Evolutionary conservation across 2,329 filamentous ascomycete genomes (phyloP).

Genomic region (Fusarium continuum): DNA sequence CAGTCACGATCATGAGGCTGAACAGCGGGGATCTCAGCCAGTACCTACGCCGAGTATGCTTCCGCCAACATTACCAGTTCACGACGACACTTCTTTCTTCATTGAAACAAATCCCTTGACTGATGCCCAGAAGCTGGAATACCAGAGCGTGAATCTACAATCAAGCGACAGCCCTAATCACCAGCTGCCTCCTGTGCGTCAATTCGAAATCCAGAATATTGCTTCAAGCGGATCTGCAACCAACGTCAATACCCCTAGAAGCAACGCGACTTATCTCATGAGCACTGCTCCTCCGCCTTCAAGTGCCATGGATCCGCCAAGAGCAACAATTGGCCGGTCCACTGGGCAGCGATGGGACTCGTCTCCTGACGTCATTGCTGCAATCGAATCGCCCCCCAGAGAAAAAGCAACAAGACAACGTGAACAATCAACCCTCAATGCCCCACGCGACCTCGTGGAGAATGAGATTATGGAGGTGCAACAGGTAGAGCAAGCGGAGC

Average conservation of each 20-base stretch:
- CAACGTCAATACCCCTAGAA: constrained; percentile 50
- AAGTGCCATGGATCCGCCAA: constrained; percentile 5
- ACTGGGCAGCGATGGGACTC: constrained; percentile 24
- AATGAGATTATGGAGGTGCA: constrained; percentile 4
- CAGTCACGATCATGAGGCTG: constrained; percentile 27
- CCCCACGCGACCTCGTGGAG: neutral
- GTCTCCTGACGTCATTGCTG: constrained; percentile 40
- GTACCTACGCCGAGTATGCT: constrained; percentile 39
- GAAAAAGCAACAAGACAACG: constrained; percentile 11
- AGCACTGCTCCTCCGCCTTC: constrained; percentile 36
- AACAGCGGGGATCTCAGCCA: constrained; percentile 2
- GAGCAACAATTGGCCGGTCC: neutral
- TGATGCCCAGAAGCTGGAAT: constrained; percentile 51
- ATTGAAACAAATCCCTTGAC: constrained; percentile 49
- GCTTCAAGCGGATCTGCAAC: constrained; percentile 48
- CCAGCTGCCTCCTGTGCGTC: constrained; percentile 27
- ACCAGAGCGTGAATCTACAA: constrained; percentile 41
- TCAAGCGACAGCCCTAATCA: constrained; percentile 29
- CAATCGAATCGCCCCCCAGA: constrained; percentile 21
- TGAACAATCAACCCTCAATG: neutral
- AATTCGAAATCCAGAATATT: constrained; percentile 30
- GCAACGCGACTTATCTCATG: constrained; percentile 30
- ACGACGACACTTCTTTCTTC: constrained; percentile 45
- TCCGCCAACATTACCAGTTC: constrained; percentile 42
- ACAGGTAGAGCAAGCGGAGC: neutral